Base-by-base conservation (phyloP, 192 early-diverging fungal genomes). In the Oehlia diaphana region DNA sequence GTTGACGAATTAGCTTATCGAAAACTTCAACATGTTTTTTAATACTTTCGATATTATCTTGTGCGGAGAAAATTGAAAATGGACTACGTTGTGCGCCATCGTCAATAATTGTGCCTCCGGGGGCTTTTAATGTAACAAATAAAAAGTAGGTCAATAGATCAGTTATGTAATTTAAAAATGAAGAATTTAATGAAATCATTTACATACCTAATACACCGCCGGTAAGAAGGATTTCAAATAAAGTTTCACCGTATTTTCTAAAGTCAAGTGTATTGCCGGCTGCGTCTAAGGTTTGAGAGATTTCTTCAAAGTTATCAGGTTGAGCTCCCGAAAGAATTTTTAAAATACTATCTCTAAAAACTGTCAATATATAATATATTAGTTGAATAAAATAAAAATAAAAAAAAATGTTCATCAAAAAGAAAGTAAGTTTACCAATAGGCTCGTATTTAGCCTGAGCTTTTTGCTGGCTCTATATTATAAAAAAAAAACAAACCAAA, bases 171-270 rank as follows among this genome's bases (percentile, higher is more conserved):
- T 58, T 58, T n/a, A n/a, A 21, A 47, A 9, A 12, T 37, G 44
- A 47, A 58, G 6, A 58, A 80, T 53, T 16, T 49, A 14, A 37
- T 64, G 37, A 21, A 44, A 37, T 37, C 31, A 33, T 16, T 49
- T n/a, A 72, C 85, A 78, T 88, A 95, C 93, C 94, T 78, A 97
- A 88, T 68, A 97, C 89, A 80, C 96, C 96, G 75, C 97, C 97
- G 77, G 92, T 92, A 77, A 98, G 93, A 79, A 97, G 84, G 63
- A 98, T 85, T 89, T 98, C 97, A 87, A 97, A 98, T 76, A 98
- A 90, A 49, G 93, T 87, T 82, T 98, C 97, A 74, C 92, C 94
- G 93, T 98, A 98, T 81, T 95, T 93, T 85, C 95, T 95, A 88
- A 95, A 96, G 83, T 97, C 96, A 80, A 97, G 92, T 80, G 92